These are phyloP conservation scores for Fusarium sp. DNA, from an alignment of 2,329 filamentous ascomycete species.

Conservation along the genomic window DNA sequence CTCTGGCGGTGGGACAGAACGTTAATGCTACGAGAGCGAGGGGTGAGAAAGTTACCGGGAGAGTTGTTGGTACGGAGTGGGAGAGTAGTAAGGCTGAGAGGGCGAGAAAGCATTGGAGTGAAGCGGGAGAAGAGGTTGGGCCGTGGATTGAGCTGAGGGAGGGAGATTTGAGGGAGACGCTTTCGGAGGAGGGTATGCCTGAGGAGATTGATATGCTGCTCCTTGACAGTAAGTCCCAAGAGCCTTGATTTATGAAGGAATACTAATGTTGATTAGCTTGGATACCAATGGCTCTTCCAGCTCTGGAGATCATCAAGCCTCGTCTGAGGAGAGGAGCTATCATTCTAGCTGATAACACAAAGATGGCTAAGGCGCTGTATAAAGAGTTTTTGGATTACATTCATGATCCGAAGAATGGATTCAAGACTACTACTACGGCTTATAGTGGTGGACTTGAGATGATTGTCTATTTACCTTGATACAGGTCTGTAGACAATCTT, in stretches of 20 bases:
- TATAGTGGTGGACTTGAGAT: conserved; percentile 46
- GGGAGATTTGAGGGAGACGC: conserved; percentile 65
- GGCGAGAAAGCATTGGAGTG: conserved; percentile 63
- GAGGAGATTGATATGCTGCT: conserved; percentile 63
- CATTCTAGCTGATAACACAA: conserved; percentile 60
- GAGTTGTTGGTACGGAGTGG: conserved; percentile 68
- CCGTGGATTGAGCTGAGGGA: conserved; percentile 63
- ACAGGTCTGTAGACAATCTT: rapidly evolving
- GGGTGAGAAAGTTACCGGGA: conserved; percentile 32
- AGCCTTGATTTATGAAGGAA: rapidly evolving
- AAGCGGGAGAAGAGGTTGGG: conserved; percentile 59
- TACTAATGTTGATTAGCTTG: conserved; percentile 54
- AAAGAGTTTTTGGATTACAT: conserved; percentile 58
- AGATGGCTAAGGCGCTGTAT: conserved; percentile 51
- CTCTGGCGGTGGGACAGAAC: conserved; percentile 63
- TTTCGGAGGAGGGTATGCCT: conserved; percentile 51
- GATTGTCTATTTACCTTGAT: conserved; percentile 33
- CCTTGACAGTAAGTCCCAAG: conserved; percentile 64
- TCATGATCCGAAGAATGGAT: conserved; percentile 55
- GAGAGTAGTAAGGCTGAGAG: conserved; percentile 60
- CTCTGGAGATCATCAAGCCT: conserved; percentile 58
- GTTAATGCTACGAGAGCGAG: conserved; percentile 31
- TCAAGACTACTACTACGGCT: conserved; percentile 51
- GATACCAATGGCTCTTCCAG: conserved; percentile 62
- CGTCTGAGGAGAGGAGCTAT: conserved; percentile 56